Evolutionary conservation across 2,329 filamentous ascomycete genomes (phyloP).

Genomic region (Clonostachys chloroleuca): DNA sequence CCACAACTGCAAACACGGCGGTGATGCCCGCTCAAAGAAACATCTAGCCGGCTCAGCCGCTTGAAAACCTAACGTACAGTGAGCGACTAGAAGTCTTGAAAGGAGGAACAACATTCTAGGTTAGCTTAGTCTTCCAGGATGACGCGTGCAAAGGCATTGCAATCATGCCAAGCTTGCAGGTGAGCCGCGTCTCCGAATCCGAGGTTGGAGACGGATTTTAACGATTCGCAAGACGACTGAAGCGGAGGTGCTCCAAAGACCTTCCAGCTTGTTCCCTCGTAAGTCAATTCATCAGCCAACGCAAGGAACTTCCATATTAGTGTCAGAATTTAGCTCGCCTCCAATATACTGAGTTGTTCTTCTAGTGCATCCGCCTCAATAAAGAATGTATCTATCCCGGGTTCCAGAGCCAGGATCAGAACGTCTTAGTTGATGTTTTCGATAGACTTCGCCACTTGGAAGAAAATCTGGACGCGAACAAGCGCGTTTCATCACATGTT

Average conservation of each 20-base stretch:
- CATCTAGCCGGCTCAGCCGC: no score
- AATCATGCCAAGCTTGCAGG: background rate
- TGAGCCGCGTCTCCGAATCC: background rate
- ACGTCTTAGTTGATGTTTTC: background rate
- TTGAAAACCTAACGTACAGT: no score
- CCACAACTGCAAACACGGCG: no score
- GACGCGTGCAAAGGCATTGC: background rate
- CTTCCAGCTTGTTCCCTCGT: conserved; percentile 10
- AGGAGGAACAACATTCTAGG: no score
- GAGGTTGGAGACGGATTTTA: background rate
- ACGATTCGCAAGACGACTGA: conserved; percentile 6
- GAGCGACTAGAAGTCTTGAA: no score
- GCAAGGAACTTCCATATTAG: background rate
- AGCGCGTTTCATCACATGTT: background rate
- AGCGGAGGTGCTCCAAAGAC: conserved; percentile 9
- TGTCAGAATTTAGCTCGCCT: background rate
- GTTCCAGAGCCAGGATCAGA: no score
- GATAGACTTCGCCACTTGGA: background rate
- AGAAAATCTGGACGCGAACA: background rate
- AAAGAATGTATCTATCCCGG: no score
- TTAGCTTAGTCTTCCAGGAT: no score
- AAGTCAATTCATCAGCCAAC: background rate
- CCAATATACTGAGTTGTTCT: background rate
- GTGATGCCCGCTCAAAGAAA: no score
- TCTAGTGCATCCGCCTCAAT: no score